Evolutionary conservation across 306 rosid species (phyloP), one percentile per base, ranked within the genome.

Genomic region (Datisca glomerata): DNA sequence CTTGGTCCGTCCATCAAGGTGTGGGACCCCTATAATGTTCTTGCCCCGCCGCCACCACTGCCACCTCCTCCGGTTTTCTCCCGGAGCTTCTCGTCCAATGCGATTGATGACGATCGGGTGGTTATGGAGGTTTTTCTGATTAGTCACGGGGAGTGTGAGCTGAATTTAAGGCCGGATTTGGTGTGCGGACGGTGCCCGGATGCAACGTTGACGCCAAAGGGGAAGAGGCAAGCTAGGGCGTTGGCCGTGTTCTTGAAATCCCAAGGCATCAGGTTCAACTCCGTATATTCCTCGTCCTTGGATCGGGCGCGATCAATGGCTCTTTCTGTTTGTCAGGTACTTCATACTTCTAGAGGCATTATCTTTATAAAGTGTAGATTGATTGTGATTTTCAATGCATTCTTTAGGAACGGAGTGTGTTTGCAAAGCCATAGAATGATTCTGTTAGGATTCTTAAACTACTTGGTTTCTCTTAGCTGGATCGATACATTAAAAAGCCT

Each of bases 21-120:
- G n/a, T 89, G 93, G 93, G 98, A 89, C 47, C 95, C 98, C 6
- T 89, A 89, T 69, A 89, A 84, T 34, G 93, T 89, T 17, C 64
- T 87, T 8, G 78, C 86, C 0, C 96, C 87, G 4, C 76, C 81
- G 0, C 64, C 85, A 22, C 75, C 69, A 17, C 65, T 58, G 6
- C 86, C 70, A 3, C 73, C 80, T 1, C 85, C 68, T 11, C 57
- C 78, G 0, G 44, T 36, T n/a, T 72, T 85, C 51, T 64, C 75
- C 11, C 61, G 85, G 27, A 72, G 69, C 72, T 79, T 68, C 70
- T 73, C 76, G 1, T 61, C 72, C 12, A 63, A 54, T 43, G 60
- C 66, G 7, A 48, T 60, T 57, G 78, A 56, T 13, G 72, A 39
- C n/a, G 95, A 79, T 17, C 76, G 75, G 27, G 62, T 53, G 52